Percentiles rank a stretch among this genome's conserved stretches.
Evolutionary conservation across 2,329 filamentous ascomycete genomes (phyloP).

Genomic region (Pseudocercospora musae): DNA sequence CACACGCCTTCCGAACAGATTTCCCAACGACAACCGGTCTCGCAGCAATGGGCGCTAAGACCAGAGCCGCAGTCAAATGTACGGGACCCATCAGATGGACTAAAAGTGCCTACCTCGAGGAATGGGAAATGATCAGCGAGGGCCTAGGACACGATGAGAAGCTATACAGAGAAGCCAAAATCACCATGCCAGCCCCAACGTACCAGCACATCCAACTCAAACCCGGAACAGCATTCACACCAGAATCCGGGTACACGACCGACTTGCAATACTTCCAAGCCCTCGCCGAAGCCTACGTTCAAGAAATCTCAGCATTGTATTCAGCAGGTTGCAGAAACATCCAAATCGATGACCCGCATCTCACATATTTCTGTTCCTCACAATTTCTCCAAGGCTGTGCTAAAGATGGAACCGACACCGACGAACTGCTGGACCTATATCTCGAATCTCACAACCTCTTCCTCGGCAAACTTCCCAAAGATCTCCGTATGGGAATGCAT

Average conservation of each 20-base stretch:
- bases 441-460: conserved; percentile 25
- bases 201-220: conserved; percentile 32
- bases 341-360: conserved; percentile 28
- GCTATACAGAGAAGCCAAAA: conserved; percentile 23
- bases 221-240: conserved; percentile 28
- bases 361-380: conserved; percentile 29
- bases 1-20: conserved; percentile 24
- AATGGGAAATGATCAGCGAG: conserved; percentile 24
- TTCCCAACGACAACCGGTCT: conserved; percentile 25
- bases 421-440: conserved; percentile 25
- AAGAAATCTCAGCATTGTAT: conserved; percentile 26
- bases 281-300: conserved; percentile 22
- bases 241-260: conserved; percentile 22
- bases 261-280: conserved; percentile 32
- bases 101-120: conserved; percentile 24
- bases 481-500: conserved; percentile 29
- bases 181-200: conserved; percentile 30
- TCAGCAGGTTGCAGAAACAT: conserved; percentile 24
- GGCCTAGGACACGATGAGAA: conserved; percentile 9
- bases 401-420: conserved; percentile 22
- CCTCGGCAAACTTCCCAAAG: conserved; percentile 14
- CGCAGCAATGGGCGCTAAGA: conserved; percentile 19
- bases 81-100: conserved; percentile 24
- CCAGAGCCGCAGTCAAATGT: conserved; percentile 24
- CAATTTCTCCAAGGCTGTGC: conserved; percentile 24